Evolutionary conservation across 164 flowering plant genomes (phyloP).

Genomic region (Amborella trichopoda): DNA sequence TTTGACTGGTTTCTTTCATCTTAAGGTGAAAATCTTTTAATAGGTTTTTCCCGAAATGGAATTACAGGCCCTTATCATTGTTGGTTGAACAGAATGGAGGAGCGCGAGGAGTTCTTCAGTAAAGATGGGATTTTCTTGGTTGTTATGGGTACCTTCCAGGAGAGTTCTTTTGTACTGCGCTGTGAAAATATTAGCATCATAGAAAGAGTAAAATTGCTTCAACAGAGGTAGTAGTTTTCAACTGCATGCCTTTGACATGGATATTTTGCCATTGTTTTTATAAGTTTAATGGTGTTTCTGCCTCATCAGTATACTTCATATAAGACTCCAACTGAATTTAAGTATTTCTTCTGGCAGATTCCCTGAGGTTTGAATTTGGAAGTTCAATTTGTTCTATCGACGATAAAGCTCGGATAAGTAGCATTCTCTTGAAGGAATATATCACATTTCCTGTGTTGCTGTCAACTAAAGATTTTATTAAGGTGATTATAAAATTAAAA

Average conservation of each 20-base stretch:
- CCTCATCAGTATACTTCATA: too few relatives aligned
- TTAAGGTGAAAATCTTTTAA: too few relatives aligned
- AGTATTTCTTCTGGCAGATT: constrained; percentile 30
- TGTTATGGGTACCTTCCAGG: constrained; percentile 26
- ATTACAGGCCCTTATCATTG: constrained; percentile 52
- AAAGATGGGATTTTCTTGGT: constrained; percentile 41
- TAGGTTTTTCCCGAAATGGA: constrained; percentile 3
- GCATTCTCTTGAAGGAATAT: constrained; percentile 41
- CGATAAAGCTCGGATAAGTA: constrained; percentile 18
- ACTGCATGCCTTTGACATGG: constrained; percentile 1
- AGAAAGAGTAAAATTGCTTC: constrained; percentile 54
- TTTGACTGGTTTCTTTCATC: neutral
- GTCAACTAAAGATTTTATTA: constrained; percentile 29
- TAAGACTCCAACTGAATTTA: too few relatives aligned
- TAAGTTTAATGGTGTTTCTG: neutral
- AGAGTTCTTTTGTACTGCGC: constrained; percentile 9
- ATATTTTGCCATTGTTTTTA: constrained; percentile 1
- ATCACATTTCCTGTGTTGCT: constrained; percentile 62
- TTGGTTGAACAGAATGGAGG: constrained; percentile 55
- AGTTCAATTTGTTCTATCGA: constrained; percentile 17
- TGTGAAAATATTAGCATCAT: constrained; percentile 19
- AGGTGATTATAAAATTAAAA: constrained; percentile 27
- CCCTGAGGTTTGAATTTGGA: constrained; percentile 36
- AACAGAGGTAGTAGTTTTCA: constrained; percentile 49
- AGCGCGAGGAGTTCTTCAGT: constrained; percentile 12